Base-by-base conservation (phyloP, 768 basidiomycete genomes). In the Daedaleopsis sinensis region DNA sequence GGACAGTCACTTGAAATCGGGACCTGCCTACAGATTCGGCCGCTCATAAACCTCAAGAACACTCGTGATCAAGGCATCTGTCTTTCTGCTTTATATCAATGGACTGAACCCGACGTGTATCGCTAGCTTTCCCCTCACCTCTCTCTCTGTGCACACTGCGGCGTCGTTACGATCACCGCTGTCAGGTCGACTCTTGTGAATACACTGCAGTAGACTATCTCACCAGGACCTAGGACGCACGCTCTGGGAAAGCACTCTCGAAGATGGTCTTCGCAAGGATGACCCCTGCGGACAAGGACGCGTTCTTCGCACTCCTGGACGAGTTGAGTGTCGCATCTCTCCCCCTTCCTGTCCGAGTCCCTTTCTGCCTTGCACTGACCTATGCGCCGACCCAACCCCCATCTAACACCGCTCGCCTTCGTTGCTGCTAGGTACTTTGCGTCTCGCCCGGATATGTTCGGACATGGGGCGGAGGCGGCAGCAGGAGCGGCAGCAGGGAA, bases 291-390 rank as follows among this genome's bases (percentile, higher is more conserved):
- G 91, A 93, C 73, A 93, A 93, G 72, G 83, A 89, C 57, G 91
- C 91, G 15, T 93, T 93, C 74, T 93, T 93, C 69, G 79, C 82
- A 35, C 81, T 93, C 23, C 77, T 93, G 38, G 91, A 93, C 71
- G 91, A 93, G 91, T 92, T 72, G 75, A 66, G 69, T 71, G 35
- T 16, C 53, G 4, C 43, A 15, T 27, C 12, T 38, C 15, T 39
- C 13, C 21, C 7, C 18, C n/a, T 37, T 24, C 5, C 24, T 16
- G 11, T 32, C 52, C 42, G 44, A 47, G 35, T 52, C 46, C 24
- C 54, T 32, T 32, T 32, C 4, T 32, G 27, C 27, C 27, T 32
- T 32, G 27, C 27, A 32, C 27, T 32, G 27, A 32, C n/a, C n/a
- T n/a, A n/a, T n/a, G n/a, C n/a, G n/a, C n/a, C n/a, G n/a, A 32